A percentile compares a stretch with the other conserved stretches of the same genome.
phyloP scores from a whole-genome alignment of 2,329 filamentous ascomycete species.

The Fusarium penzigii region DNA sequence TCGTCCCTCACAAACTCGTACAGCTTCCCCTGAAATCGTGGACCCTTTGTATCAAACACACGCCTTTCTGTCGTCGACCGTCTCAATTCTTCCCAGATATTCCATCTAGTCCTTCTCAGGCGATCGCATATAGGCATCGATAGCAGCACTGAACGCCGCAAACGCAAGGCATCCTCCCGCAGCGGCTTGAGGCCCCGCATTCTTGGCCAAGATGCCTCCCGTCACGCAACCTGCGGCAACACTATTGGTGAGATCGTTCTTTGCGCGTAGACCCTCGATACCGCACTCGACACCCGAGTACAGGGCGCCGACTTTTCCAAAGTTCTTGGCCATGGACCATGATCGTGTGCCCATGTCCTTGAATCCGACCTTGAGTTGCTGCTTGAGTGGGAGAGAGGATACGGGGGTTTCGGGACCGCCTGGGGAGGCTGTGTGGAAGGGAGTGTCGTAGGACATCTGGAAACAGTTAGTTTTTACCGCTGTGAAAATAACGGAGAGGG shows the following conservation, averaged over 20 bases:
- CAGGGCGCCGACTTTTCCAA: slow-evolving; percentile 87
- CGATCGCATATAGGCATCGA: slow-evolving; percentile 88
- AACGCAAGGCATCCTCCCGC: slow-evolving; percentile 89
- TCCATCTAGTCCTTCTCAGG: slow-evolving; percentile 59
- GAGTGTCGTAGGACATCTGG: slow-evolving; percentile 98
- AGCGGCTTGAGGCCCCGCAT: slow-evolving; percentile 86
- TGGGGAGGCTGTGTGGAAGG: slow-evolving; percentile 60
- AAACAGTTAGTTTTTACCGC: slow-evolving; percentile 15
- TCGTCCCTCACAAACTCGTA: slow-evolving; percentile 19
- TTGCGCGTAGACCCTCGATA: slow-evolving; percentile 88
- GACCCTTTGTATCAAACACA: not conserved
- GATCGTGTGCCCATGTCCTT: slow-evolving; percentile 92
- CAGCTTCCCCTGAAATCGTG: slow-evolving; percentile 9
- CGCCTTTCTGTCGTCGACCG: not conserved
- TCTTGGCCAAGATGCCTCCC: slow-evolving; percentile 82
- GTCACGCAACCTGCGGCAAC: slow-evolving; percentile 87
- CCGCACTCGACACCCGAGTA: slow-evolving; percentile 95
- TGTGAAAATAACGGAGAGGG: not conserved
- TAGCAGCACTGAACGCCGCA: slow-evolving; percentile 87
- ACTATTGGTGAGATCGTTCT: slow-evolving; percentile 90
- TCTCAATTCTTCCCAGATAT: not conserved
- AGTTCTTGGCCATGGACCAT: slow-evolving; percentile 86
- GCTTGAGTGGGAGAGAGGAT: slow-evolving; percentile 71
- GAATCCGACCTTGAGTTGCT: slow-evolving; percentile 84
- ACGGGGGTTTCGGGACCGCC: slow-evolving; percentile 44